Base-by-base conservation (phyloP, 1,284 basidiomycete genomes). In the Moesziomyces antarcticus region DNA sequence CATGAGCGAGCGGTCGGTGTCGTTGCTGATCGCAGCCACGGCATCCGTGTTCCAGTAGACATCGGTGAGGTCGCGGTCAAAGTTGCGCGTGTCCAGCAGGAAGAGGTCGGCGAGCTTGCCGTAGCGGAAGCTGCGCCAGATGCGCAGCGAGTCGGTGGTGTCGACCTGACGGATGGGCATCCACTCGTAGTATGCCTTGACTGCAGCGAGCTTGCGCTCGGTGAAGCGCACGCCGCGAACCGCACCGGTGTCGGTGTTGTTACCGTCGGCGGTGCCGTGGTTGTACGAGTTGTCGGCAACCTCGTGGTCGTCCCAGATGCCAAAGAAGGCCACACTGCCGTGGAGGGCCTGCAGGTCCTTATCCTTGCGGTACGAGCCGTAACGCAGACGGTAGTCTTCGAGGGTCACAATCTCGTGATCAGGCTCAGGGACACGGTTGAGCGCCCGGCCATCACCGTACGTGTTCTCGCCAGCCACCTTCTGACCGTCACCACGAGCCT, bases 101-200 rank as follows among this genome's bases (percentile, higher is more conserved):
- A 50, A 58, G 33, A 77, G 56, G 27, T 73, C 71, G 18, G 74
- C 75, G 11, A 75, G 58, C 49, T 73, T 78, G 46, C 73, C 75
- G 63, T 66, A 73, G 16, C 67, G 88, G 25, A 88, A 77, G 77
- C 88, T 88, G 40, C 90, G 86, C 89, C 89, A 91, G 68, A 91
- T 90, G 14, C 89, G 86, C 14, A 90, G 86, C 70, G 88, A 86
- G 77, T 91, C 89, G 54, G 87, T 87, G 3, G 87, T 86, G 60
- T 87, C 87, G 16, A 90, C 88, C 79, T 90, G 89, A 9, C 89
- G 86, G 62, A 91, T 89, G 16, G 90, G 90, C 85, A 91, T 88
- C 89, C 89, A 90, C 75, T 90, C 89, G 75, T 90, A 89, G 80
- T 90, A 91, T 0, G 89, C 89, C 30, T 87, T 86, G 33, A 90